Base-by-base conservation (phyloP, 2,329 filamentous ascomycete species). In the Parafenestella ontariensis region DNA sequence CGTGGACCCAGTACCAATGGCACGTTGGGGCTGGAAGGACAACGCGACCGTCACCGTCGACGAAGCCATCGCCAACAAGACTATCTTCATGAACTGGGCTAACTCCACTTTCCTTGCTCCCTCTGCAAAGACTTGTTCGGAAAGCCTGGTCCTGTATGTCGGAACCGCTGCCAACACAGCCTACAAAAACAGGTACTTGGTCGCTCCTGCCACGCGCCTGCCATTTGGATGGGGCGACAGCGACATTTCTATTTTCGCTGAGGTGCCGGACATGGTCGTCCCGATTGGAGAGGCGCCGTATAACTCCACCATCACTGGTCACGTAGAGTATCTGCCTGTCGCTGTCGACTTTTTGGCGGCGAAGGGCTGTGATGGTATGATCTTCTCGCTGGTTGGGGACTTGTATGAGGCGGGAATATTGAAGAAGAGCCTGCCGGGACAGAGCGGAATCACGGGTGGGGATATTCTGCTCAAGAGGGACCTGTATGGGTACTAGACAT, bases 361-460 rank as follows among this genome's bases (percentile, higher is more conserved):
- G 0, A 82, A 81, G 58, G 85, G 85, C 0, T 89, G 86, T 57
- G 86, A 88, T 70, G 82, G 83, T 0, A 77, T 87, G 75, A 62
- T 88, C 23, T 83, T 82, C 37, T 79, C 77, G 39, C 68, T 88
- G 45, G 82, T 85, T 2, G 73, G 79, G 45, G 82, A 84, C 37
- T 56, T 88, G 51, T 77, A 81, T 1, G 71, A 71, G 23, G 79
- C 76, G 15, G 84, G 83, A 0, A 76, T 86, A 3, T 18, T 86
- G 37, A 76, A 74, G 42, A 61, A 77, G 3, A 82, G 79, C 2
- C 68, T 76, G 64, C 70, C 78, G 2, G 83, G 84, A 1, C 64
- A 65, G 46, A 78, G 74, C 57, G 71, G 65, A 24, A 65, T 76
- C n/a, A 70, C 63, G 10, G 78, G 77, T 7, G 78, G 77, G 2